Evolutionary conservation across 257 asterid genomes (phyloP).

Genomic region (Parsonsia alboflavescens): DNA sequence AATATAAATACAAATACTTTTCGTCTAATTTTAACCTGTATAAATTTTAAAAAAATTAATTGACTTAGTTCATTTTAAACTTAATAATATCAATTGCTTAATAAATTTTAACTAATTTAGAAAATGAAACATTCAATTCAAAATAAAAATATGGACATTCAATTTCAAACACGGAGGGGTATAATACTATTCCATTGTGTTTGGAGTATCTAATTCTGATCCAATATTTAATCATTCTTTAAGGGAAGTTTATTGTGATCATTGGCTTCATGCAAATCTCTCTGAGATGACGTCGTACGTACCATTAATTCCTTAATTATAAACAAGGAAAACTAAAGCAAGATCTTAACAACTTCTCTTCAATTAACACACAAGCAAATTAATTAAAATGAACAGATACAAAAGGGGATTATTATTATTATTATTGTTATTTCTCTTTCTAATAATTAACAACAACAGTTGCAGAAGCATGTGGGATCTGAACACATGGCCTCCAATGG

Average conservation of each 20-base stretch:
- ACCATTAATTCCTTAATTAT: neutral
- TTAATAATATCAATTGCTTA: too few relatives aligned
- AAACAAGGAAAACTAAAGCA: conserved; percentile 1
- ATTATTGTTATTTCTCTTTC: neutral
- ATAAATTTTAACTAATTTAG: too few relatives aligned
- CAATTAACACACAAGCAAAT: too few relatives aligned
- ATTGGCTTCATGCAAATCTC: conserved; percentile 8
- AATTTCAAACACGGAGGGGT: too few relatives aligned
- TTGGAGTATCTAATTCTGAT: neutral
- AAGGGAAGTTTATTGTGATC: neutral
- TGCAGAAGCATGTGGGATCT: conserved; percentile 15
- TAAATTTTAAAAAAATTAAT: too few relatives aligned
- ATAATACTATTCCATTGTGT: conserved; percentile 13
- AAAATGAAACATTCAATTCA: too few relatives aligned
- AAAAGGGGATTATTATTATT: neutral
- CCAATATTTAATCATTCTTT: neutral
- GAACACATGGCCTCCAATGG: neutral
- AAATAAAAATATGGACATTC: too few relatives aligned
- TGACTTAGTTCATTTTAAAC: too few relatives aligned
- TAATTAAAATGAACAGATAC: neutral
- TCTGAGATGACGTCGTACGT: neutral
- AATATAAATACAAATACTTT: too few relatives aligned
- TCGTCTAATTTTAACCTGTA: too few relatives aligned
- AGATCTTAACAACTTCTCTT: conserved; percentile 4
- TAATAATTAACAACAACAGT: neutral